Evolutionary conservation across 805 yeast species (phyloP), one percentile per base, ranked within the genome.

Genomic region (Metschnikowia noctiluminum): DNA sequence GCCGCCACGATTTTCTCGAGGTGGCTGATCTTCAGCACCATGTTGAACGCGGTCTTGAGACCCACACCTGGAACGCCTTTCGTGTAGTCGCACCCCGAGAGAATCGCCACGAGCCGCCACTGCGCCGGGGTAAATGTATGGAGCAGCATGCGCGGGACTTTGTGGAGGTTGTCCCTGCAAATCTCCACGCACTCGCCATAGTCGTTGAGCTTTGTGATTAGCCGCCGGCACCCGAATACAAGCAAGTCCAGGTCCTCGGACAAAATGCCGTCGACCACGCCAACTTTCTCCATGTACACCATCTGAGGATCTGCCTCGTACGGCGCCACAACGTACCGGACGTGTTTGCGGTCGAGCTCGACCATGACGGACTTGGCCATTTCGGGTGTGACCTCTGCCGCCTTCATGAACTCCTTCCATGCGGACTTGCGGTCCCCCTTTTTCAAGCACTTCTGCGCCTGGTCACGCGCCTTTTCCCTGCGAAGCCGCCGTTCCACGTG

Each of bases 241-340:
- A 94, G 70, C 55, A 94, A 73, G 69, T 94, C 99, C 0, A 97
- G 90, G 63, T 94, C 99, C 62, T 94, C 99, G 38, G 96, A 85
- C 8, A 94, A 74, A 6, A 94, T 87, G 0, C 92, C 98, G 52
- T 89, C 85, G 6, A 89, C 92, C 0, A 81, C 45, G 0, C 92
- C 92, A 0, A 68, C 54, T 50, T 81, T 79, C 62, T 92, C 98
- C 38, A 94, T 74, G 59, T 84, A 89, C 9, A 91, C 98, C 86
- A 94, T 81, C 65, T 94, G 99, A 0, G 99, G 86, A 64, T 94
- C 99, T 0, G 99, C 99, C 68, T 94, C 99, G 63, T 89, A 94
- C 0, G 99, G 99, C 0, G 99, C 98, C 8, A 94, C 99, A 7
- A 94, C 79, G 59, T 80, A 92, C 50, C 75, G 78, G 42, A 94